These are phyloP conservation scores for Lentinus brumalis DNA, from an alignment of 768 basidiomycete genomes.

Conservation along the genomic window DNA sequence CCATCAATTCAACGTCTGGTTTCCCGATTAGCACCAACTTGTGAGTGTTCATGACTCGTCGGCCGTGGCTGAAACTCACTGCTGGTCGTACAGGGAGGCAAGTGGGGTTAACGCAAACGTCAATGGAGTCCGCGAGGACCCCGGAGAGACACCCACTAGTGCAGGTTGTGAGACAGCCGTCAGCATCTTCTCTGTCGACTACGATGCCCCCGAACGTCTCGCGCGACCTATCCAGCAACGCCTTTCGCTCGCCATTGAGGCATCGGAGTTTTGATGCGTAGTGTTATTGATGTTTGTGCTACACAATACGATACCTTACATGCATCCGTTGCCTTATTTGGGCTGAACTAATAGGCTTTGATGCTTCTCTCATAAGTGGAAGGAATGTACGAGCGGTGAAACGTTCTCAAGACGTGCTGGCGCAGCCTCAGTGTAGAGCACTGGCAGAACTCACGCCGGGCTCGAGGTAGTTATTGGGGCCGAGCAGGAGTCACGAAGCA, in stretches of 20 bases:
- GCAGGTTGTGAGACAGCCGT: constrained; percentile 30
- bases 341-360: too few species aligned
- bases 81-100: constrained; percentile 16
- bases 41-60: constrained; percentile 22
- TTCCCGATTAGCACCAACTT: constrained; percentile 27
- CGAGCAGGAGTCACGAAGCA: too few species aligned
- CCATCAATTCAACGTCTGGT: constrained; percentile 27
- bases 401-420: too few species aligned
- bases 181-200: constrained; percentile 33
- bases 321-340: neutral
- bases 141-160: constrained; percentile 31
- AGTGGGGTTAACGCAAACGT: constrained; percentile 29
- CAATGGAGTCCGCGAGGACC: constrained; percentile 27
- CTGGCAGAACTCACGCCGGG: too few species aligned
- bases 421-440: too few species aligned
- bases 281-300: neutral
- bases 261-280: neutral
- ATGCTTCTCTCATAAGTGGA: too few species aligned
- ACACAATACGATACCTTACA: neutral
- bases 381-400: too few species aligned
- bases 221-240: constrained; percentile 27
- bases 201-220: constrained; percentile 31
- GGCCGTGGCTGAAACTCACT: neutral
- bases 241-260: constrained; percentile 3
- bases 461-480: too few species aligned